These are phyloP conservation scores for Xylariaceae sp. DNA, from an alignment of 2,329 filamentous ascomycete species.

Conservation along the genomic window DNA sequence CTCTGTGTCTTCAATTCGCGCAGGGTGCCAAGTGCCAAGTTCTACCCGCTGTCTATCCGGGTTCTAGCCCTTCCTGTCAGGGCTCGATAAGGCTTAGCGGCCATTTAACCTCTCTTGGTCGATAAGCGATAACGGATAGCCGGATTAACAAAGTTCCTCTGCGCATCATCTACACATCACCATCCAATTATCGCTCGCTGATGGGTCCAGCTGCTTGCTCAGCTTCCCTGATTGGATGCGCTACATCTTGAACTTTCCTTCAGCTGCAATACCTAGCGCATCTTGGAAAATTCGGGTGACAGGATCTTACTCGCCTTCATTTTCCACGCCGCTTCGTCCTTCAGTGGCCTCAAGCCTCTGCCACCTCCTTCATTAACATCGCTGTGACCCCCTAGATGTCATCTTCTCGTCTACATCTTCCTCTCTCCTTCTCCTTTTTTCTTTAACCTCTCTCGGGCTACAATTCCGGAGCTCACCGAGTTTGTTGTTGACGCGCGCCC, in stretches of 20 bases:
- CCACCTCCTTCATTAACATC: constrained; percentile 26
- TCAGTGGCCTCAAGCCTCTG: constrained; percentile 16
- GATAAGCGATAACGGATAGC: constrained; percentile 13
- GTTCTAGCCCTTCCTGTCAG: no score
- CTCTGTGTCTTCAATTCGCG: no score
- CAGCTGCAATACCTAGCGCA: constrained; percentile 25
- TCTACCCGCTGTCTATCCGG: no score
- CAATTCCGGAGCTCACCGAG: constrained; percentile 33
- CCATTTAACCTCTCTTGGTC: background rate
- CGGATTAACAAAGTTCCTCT: constrained; percentile 21
- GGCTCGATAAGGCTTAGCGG: constrained; percentile 14
- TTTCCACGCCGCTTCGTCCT: constrained; percentile 11
- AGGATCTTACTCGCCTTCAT: constrained; percentile 20
- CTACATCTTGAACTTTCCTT: background rate
- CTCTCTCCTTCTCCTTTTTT: constrained; percentile 16
- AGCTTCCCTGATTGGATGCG: constrained; percentile 22
- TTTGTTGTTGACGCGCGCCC: constrained; percentile 4
- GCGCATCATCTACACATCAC: no score
- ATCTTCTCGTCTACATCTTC: constrained; percentile 18
- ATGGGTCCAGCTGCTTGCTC: constrained; percentile 13
- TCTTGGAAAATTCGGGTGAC: constrained; percentile 27
- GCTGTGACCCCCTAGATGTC: constrained; percentile 1
- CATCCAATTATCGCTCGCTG: constrained; percentile 10
- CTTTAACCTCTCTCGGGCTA: constrained; percentile 12
- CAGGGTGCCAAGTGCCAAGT: no score